These are phyloP conservation scores for Diplodia corticola DNA, from an alignment of 2,329 filamentous ascomycete species.

Conservation along the genomic window DNA sequence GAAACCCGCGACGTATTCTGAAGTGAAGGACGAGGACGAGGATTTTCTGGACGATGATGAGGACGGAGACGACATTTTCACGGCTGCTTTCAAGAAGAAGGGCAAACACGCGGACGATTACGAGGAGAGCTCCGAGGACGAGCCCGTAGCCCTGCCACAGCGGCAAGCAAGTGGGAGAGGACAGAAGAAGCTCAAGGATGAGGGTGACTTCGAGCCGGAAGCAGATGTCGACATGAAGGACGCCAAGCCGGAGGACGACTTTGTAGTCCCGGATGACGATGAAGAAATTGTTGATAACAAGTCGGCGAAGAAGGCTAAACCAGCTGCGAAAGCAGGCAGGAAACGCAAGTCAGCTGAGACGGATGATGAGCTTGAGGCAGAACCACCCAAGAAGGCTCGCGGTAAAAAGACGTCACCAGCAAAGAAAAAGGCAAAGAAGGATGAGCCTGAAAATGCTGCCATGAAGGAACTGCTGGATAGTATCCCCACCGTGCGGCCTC, in stretches of 20 bases:
- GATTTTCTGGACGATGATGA: conserved; percentile 49
- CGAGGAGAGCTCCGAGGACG: conserved; percentile 48
- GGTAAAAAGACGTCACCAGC: conserved; percentile 50
- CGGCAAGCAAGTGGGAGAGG: conserved; percentile 38
- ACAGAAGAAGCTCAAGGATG: conserved; percentile 46
- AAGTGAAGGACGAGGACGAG: conserved; percentile 65
- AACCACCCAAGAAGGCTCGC: conserved; percentile 40
- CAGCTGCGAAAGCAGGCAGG: conserved; percentile 36
- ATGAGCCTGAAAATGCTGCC: conserved; percentile 65
- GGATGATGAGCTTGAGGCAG: conserved; percentile 56
- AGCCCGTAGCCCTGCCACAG: conserved; percentile 35
- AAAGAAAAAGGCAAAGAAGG: conserved; percentile 63
- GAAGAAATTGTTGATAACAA: conserved; percentile 43
- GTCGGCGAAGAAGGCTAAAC: conserved; percentile 39
- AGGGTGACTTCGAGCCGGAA: conserved; percentile 44
- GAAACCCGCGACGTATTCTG: conserved; percentile 44
- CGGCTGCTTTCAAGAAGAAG: conserved; percentile 65
- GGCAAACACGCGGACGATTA: conserved; percentile 67
- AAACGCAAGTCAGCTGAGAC: conserved; percentile 61
- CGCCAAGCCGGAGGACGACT: conserved; percentile 47
- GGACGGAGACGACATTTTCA: conserved; percentile 79
- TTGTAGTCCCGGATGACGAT: conserved; percentile 47
- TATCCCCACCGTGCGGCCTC: conserved; percentile 79
- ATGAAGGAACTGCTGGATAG: conserved; percentile 85
- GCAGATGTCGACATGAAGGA: conserved; percentile 58